These are phyloP conservation scores for Linum tenue DNA, from an alignment of 345 rosid species.

Conservation along the genomic window DNA sequence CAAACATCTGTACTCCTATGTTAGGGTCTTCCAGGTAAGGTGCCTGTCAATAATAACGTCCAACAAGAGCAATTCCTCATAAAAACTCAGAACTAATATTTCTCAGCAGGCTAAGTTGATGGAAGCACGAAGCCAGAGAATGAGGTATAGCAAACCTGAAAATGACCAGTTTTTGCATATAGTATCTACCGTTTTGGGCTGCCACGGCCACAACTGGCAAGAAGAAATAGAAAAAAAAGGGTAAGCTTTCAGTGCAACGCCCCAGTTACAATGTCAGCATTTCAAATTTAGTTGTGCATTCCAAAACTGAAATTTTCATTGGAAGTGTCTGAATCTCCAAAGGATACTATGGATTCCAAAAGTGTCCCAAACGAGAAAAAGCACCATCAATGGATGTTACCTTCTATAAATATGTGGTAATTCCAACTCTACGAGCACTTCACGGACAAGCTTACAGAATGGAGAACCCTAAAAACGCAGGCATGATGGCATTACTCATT, in stretches of 20 bases:
- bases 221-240: slow-evolving; percentile 4
- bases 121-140: neutral
- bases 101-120: neutral
- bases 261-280: neutral
- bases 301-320: neutral
- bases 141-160: slow-evolving; percentile 46
- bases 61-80: neutral
- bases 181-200: slow-evolving; percentile 69
- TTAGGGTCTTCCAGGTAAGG: slow-evolving; percentile 89
- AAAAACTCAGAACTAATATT: neutral
- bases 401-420: slow-evolving; percentile 65
- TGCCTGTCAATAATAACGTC: slow-evolving; percentile 35
- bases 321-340: neutral
- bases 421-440: slow-evolving; percentile 78
- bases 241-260: neutral
- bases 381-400: slow-evolving; percentile 24
- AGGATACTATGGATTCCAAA: neutral
- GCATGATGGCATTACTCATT: neutral
- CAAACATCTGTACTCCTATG: slow-evolving; percentile 83
- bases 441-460: slow-evolving; percentile 75
- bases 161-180: slow-evolving; percentile 49
- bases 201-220: slow-evolving; percentile 71
- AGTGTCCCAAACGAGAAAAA: neutral
- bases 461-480: slow-evolving; percentile 59
- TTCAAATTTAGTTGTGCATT: neutral